These are phyloP conservation scores for Colletotrichum euphorbiae DNA, from an alignment of 2,329 filamentous ascomycete species.

Conservation along the genomic window DNA sequence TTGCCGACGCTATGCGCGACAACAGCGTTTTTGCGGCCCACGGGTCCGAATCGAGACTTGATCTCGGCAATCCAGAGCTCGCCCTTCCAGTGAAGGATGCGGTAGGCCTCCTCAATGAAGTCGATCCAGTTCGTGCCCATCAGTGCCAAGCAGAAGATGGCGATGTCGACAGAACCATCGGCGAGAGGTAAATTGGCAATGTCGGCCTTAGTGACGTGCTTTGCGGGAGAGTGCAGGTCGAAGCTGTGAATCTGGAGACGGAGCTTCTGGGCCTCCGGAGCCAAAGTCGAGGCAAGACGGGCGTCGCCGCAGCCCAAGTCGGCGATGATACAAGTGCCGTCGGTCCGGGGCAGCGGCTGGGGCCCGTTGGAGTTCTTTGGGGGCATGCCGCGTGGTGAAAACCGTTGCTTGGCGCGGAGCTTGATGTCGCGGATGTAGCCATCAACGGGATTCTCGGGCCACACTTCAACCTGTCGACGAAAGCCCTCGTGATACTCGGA, in stretches of 20 bases:
- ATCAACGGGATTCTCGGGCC: slow-evolving; percentile 97
- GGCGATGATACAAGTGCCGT: slow-evolving; percentile 80
- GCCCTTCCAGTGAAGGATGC: slow-evolving; percentile 90
- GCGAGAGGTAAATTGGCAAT: slow-evolving; percentile 84
- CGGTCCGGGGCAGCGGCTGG: slow-evolving; percentile 76
- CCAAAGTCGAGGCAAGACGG: slow-evolving; percentile 77
- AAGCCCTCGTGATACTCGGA: slow-evolving; percentile 97
- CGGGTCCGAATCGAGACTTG: slow-evolving; percentile 83
- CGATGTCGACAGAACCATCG: slow-evolving; percentile 83
- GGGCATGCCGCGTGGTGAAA: slow-evolving; percentile 42
- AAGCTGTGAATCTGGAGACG: slow-evolving; percentile 83
- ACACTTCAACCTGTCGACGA: slow-evolving; percentile 92
- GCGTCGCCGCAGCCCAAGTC: slow-evolving; percentile 96
- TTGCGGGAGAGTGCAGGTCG: slow-evolving; percentile 83
- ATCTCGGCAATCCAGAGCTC: slow-evolving; percentile 98
- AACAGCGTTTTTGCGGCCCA: slow-evolving; percentile 51
- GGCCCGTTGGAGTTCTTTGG: slow-evolving; percentile 43
- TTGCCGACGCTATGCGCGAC: slow-evolving; percentile 80
- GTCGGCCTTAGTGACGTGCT: slow-evolving; percentile 87
- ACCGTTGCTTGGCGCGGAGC: slow-evolving; percentile 68
- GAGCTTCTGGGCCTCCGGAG: slow-evolving; percentile 72
- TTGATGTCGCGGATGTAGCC: slow-evolving; percentile 81
- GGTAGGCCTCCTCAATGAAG: slow-evolving; percentile 95
- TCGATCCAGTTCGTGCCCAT: slow-evolving; percentile 99
- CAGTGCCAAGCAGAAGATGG: slow-evolving; percentile 93